Percentiles rank a stretch among this genome's conserved stretches.
Evolutionary conservation across 192 early-diverging fungal genomes (phyloP).

Genomic region (Coemansia sp.): DNA sequence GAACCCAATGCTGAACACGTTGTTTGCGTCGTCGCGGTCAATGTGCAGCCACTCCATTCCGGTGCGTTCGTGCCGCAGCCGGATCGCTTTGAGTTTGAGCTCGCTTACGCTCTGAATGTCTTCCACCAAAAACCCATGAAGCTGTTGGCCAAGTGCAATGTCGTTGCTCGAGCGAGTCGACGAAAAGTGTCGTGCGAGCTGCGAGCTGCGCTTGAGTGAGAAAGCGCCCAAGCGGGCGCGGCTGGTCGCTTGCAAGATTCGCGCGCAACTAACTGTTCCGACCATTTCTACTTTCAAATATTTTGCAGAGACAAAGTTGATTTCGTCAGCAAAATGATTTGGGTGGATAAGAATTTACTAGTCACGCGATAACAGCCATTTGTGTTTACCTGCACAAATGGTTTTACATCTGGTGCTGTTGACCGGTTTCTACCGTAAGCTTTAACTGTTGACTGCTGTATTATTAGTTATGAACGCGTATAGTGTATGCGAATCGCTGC

Average conservation of each 20-base stretch:
- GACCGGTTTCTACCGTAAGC: too few relatives aligned
- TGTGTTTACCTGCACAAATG: not conserved
- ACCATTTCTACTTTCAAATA: not conserved
- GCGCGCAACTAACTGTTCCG: slow-evolving; percentile 15
- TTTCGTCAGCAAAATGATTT: too few relatives aligned
- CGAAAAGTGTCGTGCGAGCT: not conserved
- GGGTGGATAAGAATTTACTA: too few relatives aligned
- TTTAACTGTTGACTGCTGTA: not conserved
- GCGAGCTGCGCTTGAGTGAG: not conserved
- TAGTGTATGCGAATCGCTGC: slow-evolving; percentile 7
- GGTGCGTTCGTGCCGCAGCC: slow-evolving; percentile 70
- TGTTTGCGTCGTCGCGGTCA: slow-evolving; percentile 81
- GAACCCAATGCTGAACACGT: slow-evolving; percentile 93
- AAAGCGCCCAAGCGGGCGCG: not conserved
- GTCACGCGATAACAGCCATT: not conserved
- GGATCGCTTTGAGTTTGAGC: slow-evolving; percentile 74
- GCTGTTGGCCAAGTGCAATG: slow-evolving; percentile 19
- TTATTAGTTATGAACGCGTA: not conserved
- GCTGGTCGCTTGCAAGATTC: slow-evolving; percentile 20
- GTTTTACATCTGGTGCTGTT: too few relatives aligned
- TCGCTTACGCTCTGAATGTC: slow-evolving; percentile 65
- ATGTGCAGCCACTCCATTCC: slow-evolving; percentile 91
- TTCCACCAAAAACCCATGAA: slow-evolving; percentile 48
- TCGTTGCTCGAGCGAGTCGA: not conserved
- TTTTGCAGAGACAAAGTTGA: too few relatives aligned